Evolutionary conservation across 495 filamentous ascomycete species (phyloP).

Genomic region (Glarea lozoyensis): DNA sequence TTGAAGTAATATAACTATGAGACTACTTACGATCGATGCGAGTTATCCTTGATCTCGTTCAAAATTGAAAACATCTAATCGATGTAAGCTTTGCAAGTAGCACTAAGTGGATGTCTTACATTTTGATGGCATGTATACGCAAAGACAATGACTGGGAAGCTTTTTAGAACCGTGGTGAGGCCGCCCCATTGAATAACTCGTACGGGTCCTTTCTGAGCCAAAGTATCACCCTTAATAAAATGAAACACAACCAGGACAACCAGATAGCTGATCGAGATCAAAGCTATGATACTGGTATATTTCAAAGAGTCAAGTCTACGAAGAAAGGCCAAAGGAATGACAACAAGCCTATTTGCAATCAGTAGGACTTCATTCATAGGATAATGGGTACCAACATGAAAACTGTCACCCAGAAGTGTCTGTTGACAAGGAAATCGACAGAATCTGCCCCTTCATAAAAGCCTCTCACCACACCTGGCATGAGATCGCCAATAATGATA

Average conservation of each 20-base stretch:
- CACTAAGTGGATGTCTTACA: constrained; percentile 37
- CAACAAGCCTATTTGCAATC: constrained; percentile 55
- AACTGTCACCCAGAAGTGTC: constrained; percentile 96
- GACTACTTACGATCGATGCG: constrained; percentile 28
- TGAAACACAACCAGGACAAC: constrained; percentile 88
- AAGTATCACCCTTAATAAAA: constrained; percentile 70
- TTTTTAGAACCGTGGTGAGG: constrained; percentile 66
- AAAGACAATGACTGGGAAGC: constrained; percentile 91
- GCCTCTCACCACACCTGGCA: constrained; percentile 86
- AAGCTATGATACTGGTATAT: constrained; percentile 88
- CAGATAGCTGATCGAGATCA: constrained; percentile 89
- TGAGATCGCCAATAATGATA: constrained; percentile 96
- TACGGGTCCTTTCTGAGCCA: constrained; percentile 60
- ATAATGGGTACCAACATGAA: constrained; percentile 60
- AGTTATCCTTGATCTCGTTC: constrained; percentile 86
- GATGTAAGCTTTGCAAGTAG: constrained; percentile 1
- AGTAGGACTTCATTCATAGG: background rate
- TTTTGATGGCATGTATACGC: constrained; percentile 99
- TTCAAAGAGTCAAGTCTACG: constrained; percentile 88
- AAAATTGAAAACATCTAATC: constrained; percentile 94
- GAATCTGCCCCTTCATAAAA: constrained; percentile 50
- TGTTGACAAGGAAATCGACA: constrained; percentile 68
- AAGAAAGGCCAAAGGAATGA: constrained; percentile 90
- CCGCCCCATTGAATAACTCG: constrained; percentile 70
- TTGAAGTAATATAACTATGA: background rate